Conservation (phyloP, 192 early-diverging fungal species). For the Martensiomyces pterosporus region DNA sequence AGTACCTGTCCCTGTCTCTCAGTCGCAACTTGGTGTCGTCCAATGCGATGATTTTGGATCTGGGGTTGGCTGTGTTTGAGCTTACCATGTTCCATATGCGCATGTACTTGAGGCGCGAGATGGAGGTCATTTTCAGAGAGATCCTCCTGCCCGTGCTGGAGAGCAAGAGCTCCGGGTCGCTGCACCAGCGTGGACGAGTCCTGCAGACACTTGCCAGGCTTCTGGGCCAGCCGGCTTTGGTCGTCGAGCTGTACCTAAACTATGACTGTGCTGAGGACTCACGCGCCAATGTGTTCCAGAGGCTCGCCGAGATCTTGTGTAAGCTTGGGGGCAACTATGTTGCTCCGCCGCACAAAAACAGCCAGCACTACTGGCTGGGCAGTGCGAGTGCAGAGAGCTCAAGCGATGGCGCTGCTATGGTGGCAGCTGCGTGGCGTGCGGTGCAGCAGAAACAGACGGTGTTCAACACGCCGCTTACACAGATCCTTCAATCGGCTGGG, state of each 20-base stretch:
- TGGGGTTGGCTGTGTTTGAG: constrained; percentile 81
- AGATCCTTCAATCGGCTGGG: background rate
- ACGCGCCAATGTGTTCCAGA: constrained; percentile 85
- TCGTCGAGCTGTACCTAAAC: constrained; percentile 93
- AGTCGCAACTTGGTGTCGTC: constrained; percentile 76
- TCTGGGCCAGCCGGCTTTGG: constrained; percentile 65
- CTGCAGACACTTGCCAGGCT: constrained; percentile 67
- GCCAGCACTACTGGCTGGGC: constrained; percentile 30
- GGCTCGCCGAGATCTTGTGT: constrained; percentile 59
- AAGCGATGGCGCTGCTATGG: constrained; percentile 8
- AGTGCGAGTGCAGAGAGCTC: constrained; percentile 11
- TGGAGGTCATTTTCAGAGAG: constrained; percentile 85
- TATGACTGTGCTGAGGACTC: constrained; percentile 88
- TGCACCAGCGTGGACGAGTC: constrained; percentile 67
- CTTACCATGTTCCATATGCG: constrained; percentile 66
- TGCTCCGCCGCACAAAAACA: constrained; percentile 15
- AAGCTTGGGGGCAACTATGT: constrained; percentile 27
- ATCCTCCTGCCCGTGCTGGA: constrained; percentile 87
- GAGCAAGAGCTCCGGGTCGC: constrained; percentile 57
- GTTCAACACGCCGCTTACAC: constrained; percentile 19
- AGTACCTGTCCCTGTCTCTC: constrained; percentile 79
- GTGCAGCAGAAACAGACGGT: constrained; percentile 44
- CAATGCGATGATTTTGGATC: constrained; percentile 75
- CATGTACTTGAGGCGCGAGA: constrained; percentile 75
- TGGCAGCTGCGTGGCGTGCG: constrained; percentile 33